phyloP scores from a whole-genome alignment of 2,329 filamentous ascomycete species.

The Penicillium hesseltinei region DNA sequence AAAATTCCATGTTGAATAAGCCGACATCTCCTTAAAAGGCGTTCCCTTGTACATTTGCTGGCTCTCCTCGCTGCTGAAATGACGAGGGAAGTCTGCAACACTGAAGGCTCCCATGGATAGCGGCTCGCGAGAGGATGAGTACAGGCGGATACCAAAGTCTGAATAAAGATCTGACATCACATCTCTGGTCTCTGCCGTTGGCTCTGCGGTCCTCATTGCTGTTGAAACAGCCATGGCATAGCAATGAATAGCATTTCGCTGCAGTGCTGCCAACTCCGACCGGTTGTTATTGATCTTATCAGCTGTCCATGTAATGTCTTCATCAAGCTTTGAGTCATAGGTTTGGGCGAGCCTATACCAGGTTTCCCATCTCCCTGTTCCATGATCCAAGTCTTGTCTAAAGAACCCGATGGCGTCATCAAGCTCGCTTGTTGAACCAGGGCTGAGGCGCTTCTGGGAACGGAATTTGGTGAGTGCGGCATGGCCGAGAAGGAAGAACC shows the following conservation, averaged over 20 bases:
- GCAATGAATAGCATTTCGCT: constrained; percentile 80
- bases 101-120: constrained; percentile 67
- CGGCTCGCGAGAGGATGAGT: constrained; percentile 66
- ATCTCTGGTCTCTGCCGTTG: constrained; percentile 52
- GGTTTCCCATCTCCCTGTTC: constrained; percentile 78
- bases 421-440: constrained; percentile 77
- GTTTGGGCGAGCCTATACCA: constrained; percentile 88
- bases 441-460: constrained; percentile 72
- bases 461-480: constrained; percentile 85
- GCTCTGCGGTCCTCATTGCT: constrained; percentile 57
- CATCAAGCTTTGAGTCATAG: constrained; percentile 83
- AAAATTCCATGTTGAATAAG: constrained; percentile 64
- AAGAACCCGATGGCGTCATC: constrained; percentile 78
- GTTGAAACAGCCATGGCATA: constrained; percentile 68
- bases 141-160: constrained; percentile 67
- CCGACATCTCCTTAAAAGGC: constrained; percentile 58
- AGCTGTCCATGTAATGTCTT: constrained; percentile 81
- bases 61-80: constrained; percentile 55
- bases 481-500: constrained; percentile 90
- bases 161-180: constrained; percentile 65
- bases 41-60: constrained; percentile 57
- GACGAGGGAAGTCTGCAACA: constrained; percentile 60
- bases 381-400: constrained; percentile 78
- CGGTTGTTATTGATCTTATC: constrained; percentile 88
- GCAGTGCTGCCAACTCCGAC: constrained; percentile 68